Conservation (phyloP, 2,329 filamentous ascomycete species). For the Akanthomyces muscarius region DNA sequence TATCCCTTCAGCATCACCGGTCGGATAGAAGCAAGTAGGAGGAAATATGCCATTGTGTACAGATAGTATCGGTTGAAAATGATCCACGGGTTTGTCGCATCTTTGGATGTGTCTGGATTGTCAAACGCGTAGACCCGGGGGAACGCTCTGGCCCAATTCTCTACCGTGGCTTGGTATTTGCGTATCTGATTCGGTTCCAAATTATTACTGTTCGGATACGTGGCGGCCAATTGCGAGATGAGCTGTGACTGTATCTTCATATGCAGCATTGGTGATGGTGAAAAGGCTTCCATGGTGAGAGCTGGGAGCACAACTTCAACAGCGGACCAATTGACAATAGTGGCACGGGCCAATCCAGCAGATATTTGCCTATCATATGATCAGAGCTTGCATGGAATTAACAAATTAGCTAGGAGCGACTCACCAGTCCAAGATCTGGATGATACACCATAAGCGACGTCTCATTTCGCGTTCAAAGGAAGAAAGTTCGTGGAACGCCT, state of each 20-base stretch:
- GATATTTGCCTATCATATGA: slow-evolving; percentile 33
- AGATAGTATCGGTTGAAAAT: slow-evolving; percentile 44
- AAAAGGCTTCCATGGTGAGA: slow-evolving; percentile 18
- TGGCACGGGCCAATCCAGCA: slow-evolving; percentile 24
- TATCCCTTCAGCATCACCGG: slow-evolving; percentile 39
- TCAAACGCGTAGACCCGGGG: slow-evolving; percentile 38
- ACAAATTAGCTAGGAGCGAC: neutral
- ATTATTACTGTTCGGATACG: slow-evolving; percentile 29
- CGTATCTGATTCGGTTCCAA: slow-evolving; percentile 27
- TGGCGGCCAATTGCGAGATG: slow-evolving; percentile 25
- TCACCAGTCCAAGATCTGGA: slow-evolving; percentile 38
- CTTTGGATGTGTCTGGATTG: slow-evolving; percentile 39
- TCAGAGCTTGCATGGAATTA: neutral
- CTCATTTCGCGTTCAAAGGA: slow-evolving; percentile 36
- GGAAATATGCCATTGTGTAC: slow-evolving; percentile 41
- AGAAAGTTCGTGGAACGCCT: slow-evolving; percentile 23
- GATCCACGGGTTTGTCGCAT: slow-evolving; percentile 39
- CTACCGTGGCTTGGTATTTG: slow-evolving; percentile 32
- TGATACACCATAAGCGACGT: slow-evolving; percentile 35
- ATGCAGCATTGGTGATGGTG: slow-evolving; percentile 22
- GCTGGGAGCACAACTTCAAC: slow-evolving; percentile 17
- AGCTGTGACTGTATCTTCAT: slow-evolving; percentile 36
- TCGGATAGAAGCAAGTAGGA: slow-evolving; percentile 43
- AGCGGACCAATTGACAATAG: slow-evolving; percentile 18
- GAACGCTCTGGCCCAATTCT: slow-evolving; percentile 41